Percentiles rank a stretch among this genome's conserved stretches.
phyloP scores from a whole-genome alignment of 495 filamentous ascomycete genomes.

The Talaromyces trachyspermus region DNA sequence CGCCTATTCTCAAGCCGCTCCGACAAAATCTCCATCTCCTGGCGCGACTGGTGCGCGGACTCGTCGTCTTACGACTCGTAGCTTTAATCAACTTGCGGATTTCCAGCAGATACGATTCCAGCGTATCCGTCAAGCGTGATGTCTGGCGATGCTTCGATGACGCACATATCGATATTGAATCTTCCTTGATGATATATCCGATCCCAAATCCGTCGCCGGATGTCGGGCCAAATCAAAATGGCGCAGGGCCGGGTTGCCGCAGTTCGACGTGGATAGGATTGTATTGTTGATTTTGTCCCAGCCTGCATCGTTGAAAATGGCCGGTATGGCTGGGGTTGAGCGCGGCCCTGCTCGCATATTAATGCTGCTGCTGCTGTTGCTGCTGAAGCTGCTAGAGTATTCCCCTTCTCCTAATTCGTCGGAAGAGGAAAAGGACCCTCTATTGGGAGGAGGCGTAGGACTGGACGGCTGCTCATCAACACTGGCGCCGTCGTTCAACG shows the following conservation, averaged over 20 bases:
- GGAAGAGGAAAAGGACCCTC: too few relatives aligned
- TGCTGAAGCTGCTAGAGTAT: conserved; percentile 9
- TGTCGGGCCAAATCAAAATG: conserved; percentile 94
- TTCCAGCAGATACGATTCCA: conserved; percentile 86
- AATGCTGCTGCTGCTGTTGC: neutral
- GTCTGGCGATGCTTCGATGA: conserved; percentile 91
- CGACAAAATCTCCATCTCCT: conserved; percentile 56
- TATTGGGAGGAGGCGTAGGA: too few relatives aligned
- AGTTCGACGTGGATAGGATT: conserved; percentile 94
- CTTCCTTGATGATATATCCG: conserved; percentile 98
- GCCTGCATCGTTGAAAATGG: conserved; percentile 78
- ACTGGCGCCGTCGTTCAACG: conserved; percentile 39
- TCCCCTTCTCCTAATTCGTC: too few relatives aligned
- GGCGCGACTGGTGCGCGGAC: conserved; percentile 51
- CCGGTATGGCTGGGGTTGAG: conserved; percentile 49
- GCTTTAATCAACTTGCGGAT: conserved; percentile 74
- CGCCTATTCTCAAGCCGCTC: conserved; percentile 33
- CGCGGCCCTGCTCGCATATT: conserved; percentile 9
- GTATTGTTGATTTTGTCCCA: conserved; percentile 96
- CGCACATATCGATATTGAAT: conserved; percentile 84
- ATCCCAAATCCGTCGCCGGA: conserved; percentile 95
- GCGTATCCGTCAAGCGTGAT: conserved; percentile 74
- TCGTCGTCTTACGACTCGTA: conserved; percentile 48
- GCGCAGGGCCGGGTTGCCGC: conserved; percentile 92
- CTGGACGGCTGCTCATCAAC: too few relatives aligned